Evolutionary conservation across 345 rosid genomes (phyloP).

Genomic region (Euphorbia tirucalli): DNA sequence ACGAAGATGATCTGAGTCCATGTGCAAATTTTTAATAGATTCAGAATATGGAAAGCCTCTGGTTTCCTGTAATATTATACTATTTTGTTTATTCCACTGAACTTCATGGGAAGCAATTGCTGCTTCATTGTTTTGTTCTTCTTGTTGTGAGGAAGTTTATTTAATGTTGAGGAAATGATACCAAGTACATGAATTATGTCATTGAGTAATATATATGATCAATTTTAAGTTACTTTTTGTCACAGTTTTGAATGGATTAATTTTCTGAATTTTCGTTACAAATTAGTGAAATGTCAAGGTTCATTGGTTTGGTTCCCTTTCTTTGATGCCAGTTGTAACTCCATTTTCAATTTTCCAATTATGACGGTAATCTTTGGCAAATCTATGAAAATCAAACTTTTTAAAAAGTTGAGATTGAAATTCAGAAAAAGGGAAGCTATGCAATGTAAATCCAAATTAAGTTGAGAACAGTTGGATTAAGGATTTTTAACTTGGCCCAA

Average conservation of each 20-base stretch:
- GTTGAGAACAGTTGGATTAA: not conserved
- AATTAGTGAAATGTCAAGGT: not conserved
- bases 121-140: constrained; percentile 30
- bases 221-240: not conserved
- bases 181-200: not conserved
- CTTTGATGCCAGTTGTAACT: too few relatives aligned
- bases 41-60: constrained; percentile 41
- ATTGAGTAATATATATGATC: not conserved
- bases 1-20: constrained; percentile 47
- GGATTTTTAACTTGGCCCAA: not conserved
- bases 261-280: not conserved
- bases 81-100: constrained; percentile 6
- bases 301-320: too few relatives aligned
- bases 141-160: constrained; percentile 27
- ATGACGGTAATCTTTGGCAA: too few relatives aligned
- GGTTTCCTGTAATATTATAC: constrained; percentile 35
- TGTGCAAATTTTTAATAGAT: constrained; percentile 43
- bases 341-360: too few relatives aligned
- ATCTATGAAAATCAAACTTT: too few relatives aligned
- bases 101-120: constrained; percentile 27
- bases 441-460: not conserved
- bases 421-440: not conserved
- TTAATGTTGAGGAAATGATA: constrained; percentile 5
- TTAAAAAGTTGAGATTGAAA: not conserved
- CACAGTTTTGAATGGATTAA: too few relatives aligned